Base-by-base conservation (phyloP, 1,284 basidiomycete species). In the Sutorius eximius region DNA sequence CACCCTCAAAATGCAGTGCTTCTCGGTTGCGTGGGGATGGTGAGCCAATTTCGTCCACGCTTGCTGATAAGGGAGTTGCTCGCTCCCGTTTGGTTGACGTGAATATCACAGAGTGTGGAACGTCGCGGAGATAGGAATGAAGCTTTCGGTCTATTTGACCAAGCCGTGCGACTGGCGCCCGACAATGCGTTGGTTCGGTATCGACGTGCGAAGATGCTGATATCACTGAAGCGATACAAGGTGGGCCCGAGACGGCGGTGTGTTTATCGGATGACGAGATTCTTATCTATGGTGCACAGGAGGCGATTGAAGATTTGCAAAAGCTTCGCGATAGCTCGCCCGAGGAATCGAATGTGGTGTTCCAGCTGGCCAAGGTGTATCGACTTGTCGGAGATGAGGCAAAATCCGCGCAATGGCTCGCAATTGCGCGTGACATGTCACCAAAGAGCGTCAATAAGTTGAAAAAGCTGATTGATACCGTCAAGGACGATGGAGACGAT, bases 281-380 rank as follows among this genome's bases (percentile, higher is more conserved):
- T 63, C 63, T 70, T 72, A 63, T 69, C 63, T 58, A 58, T 59
- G 57, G 60, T 61, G 55, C 43, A 59, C 76, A 95, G 92, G 77
- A 79, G 51, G 93, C 95, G 18, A 82, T 93, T 45, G 71, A 80
- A 57, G 91, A 93, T 68, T 81, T 98, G 61, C 85, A 92, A 72
- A 77, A 81, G 53, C 82, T 98, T 46, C 81, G 86, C 60, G 86
- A 85, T 66, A 78, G 83, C 55, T 90, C 93, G 32, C 93, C 95
- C 12, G 92, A 95, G 69, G 95, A 98, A 77, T 89, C 93, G 55
- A 95, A 96, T 73, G 90, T 98, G 51, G 85, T 95, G 58, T 95
- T 95, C 80, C 87, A 96, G 71, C 83, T 98, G n/a, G 95, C 93
- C 33, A 91, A 90, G 74, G 88, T 89, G 58, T 95, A 95, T 69